phyloP scores from a whole-genome alignment of 2,329 filamentous ascomycete species.

The Pseudogymnoascus sp. region DNA sequence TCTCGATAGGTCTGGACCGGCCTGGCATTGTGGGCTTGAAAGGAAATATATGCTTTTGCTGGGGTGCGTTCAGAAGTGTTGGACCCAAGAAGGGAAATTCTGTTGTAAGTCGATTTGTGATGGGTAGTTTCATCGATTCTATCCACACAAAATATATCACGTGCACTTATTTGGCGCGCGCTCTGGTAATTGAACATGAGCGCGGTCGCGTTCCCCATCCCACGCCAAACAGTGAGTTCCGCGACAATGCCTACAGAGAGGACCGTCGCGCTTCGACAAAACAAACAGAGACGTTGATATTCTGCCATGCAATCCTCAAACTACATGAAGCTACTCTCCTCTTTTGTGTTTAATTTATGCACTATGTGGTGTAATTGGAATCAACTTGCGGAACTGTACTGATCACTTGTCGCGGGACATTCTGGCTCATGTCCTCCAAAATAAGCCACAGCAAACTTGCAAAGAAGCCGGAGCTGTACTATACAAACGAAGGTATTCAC shows the following conservation, averaged over 20 bases:
- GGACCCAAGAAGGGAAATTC: not conserved
- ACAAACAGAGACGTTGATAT: not conserved
- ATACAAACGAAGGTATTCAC: constrained; percentile 53
- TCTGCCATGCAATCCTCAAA: not conserved
- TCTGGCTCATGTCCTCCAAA: constrained; percentile 10
- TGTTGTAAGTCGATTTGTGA: not conserved
- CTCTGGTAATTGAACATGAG: not conserved
- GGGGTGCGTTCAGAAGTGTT: not conserved
- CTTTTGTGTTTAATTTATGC: not conserved
- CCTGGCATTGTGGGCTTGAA: constrained; percentile 24
- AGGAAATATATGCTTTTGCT: not conserved
- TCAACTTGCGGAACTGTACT: constrained; percentile 3
- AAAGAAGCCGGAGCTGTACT: constrained; percentile 36
- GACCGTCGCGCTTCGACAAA: not conserved
- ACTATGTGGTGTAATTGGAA: constrained; percentile 8
- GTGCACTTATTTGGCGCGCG: not conserved
- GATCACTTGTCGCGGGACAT: not conserved
- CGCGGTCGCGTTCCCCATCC: not conserved
- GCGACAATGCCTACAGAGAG: not conserved
- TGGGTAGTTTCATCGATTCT: not conserved
- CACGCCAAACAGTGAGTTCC: not conserved
- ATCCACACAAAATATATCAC: not conserved
- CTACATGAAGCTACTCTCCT: not conserved
- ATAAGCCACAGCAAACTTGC: not conserved
- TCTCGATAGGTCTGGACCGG: constrained; percentile 57